Conservation (phyloP, 441 rosid species). For the Adansonia rubrostipa region DNA sequence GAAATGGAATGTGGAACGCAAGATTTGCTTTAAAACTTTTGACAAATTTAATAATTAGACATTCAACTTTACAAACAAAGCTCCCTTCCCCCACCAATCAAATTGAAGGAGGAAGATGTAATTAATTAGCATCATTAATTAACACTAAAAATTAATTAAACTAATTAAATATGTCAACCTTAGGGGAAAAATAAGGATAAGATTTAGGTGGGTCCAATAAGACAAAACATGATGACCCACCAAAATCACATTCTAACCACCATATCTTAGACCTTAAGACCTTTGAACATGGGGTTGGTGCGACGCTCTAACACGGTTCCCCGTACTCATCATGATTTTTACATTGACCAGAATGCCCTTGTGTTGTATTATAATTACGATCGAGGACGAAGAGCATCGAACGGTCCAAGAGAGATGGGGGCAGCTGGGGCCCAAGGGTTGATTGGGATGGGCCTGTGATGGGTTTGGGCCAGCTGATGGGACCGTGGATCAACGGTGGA, state of each 20-base stretch:
- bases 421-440: constrained; percentile 56
- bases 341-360: constrained; percentile 33
- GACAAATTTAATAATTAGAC: constrained; percentile 35
- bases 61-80: constrained; percentile 39
- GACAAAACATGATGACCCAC: constrained; percentile 61
- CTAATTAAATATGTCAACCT: constrained; percentile 29
- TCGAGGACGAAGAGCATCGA: constrained; percentile 56
- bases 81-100: constrained; percentile 12
- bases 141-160: constrained; percentile 26
- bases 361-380: constrained; percentile 27
- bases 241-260: constrained; percentile 45
- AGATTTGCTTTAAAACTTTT: not conserved
- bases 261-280: constrained; percentile 39
- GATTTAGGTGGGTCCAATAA: constrained; percentile 33
- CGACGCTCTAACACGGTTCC: no score
- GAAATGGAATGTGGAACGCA: not conserved
- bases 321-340: not conserved
- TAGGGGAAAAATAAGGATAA: not conserved
- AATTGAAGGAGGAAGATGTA: not conserved
- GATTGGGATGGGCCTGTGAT: constrained; percentile 52
- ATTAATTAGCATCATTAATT: constrained; percentile 21
- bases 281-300: no score
- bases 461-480: constrained; percentile 29
- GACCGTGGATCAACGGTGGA: constrained; percentile 35
- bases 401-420: constrained; percentile 36